Evolutionary conservation across 768 basidiomycete species (phyloP), one percentile per base, ranked within the genome.

Genomic region (Clitopilus passeckerianus): DNA sequence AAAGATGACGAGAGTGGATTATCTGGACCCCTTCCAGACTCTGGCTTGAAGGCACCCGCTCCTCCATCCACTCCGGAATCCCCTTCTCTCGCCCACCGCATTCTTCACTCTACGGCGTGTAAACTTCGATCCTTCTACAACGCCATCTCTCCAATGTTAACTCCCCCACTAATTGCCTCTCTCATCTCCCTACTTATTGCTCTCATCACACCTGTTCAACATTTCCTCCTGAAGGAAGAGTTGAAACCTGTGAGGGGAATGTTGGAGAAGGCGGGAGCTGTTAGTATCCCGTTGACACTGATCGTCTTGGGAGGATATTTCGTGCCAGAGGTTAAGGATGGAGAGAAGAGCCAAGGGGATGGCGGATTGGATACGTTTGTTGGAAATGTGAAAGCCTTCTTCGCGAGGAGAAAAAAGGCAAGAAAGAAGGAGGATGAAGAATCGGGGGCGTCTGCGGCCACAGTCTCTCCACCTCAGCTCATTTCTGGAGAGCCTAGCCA

Each of bases 231-330:
- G 3, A 23, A 50, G n/a, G 82, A 87, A 23, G 71, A 91, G 71
- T 77, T 75, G 34, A 18, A 50, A 18, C 85, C 89, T 0, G 68
- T 93, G 60, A 89, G 85, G 65, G 83, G 86, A 27, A 88, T 91
- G 0, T 71, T 95, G 54, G 77, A 75, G 1, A 74, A 76, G 12
- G 86, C 88, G 0, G 91, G 93, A 1, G 85, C 80, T 60, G 93
- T 91, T 61, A 87, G 89, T 9, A 88, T 98, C 61, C 96, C 95
- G 0, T 68, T 98, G 24, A 98, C 95, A 1, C 77, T 97, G 23
- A 80, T 98, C 58, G 93, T 97, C 6, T 86, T 98, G 44, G 95
- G 95, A 10, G 94, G 91, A 14, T 98, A 95, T 77, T 96, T 96
- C 74, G 46, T 50, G n/a, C 15, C 12, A n/a, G 22, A 50, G 46